Evolutionary conservation across 2,329 filamentous ascomycete species (phyloP).

Genomic region (Clonostachys sp.): DNA sequence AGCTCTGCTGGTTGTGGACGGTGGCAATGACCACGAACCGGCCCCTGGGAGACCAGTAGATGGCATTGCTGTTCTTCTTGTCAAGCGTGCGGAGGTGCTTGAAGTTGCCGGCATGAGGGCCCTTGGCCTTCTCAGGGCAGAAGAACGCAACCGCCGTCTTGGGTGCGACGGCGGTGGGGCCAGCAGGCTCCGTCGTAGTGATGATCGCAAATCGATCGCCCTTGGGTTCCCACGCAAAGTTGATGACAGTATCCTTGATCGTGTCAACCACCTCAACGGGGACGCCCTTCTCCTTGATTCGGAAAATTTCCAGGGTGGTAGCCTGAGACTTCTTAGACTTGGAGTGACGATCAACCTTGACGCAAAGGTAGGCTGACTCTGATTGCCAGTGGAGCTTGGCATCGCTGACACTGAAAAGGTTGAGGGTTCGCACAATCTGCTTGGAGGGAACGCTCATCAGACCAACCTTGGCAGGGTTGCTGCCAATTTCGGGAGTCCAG

Average conservation of each 20-base stretch:
- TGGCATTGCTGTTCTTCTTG: slow-evolving; percentile 99
- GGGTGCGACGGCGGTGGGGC: slow-evolving; percentile 75
- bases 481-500: slow-evolving; percentile 98
- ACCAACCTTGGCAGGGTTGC: slow-evolving; percentile 94
- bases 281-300: slow-evolving; percentile 93
- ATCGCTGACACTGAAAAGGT: slow-evolving; percentile 96
- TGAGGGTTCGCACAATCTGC: slow-evolving; percentile 88
- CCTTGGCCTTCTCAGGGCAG: slow-evolving; percentile 93
- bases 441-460: slow-evolving; percentile 96
- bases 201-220: slow-evolving; percentile 97
- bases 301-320: slow-evolving; percentile 98
- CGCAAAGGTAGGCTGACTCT: slow-evolving; percentile 87
- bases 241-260: slow-evolving; percentile 98
- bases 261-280: slow-evolving; percentile 97
- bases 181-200: slow-evolving; percentile 80
- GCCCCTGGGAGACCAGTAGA: slow-evolving; percentile 97
- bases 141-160: slow-evolving; percentile 97
- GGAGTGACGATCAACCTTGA: slow-evolving; percentile 97
- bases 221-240: slow-evolving; percentile 99
- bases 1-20: slow-evolving; percentile 87
- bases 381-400: slow-evolving; percentile 99
- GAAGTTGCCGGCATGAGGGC: slow-evolving; percentile 78
- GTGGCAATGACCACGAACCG: slow-evolving; percentile 94
- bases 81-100: slow-evolving; percentile 92
- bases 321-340: slow-evolving; percentile 98